Conservation (phyloP, 2,329 filamentous ascomycete genomes). For the Clarireedia hainanense region DNA sequence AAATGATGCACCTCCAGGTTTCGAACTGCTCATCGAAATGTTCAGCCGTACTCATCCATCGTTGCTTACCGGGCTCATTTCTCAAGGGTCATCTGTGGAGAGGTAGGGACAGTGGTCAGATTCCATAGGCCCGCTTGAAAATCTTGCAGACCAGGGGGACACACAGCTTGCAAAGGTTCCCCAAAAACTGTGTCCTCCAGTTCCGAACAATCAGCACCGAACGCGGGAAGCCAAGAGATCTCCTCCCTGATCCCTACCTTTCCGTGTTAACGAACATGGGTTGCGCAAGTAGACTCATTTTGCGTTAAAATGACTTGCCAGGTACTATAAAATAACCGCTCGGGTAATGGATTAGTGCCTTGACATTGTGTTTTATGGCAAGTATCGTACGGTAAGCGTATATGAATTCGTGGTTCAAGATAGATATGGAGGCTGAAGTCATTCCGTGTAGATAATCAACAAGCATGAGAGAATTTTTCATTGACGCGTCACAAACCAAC, state of each 20-base stretch:
- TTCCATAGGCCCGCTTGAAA: too few species aligned
- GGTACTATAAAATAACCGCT: constrained; percentile 2
- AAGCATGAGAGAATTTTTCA: too few species aligned
- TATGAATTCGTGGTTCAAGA: too few species aligned
- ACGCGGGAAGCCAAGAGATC: too few species aligned
- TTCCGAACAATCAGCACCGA: too few species aligned
- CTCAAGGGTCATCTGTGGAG: too few species aligned
- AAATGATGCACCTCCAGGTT: background rate
- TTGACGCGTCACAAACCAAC: too few species aligned
- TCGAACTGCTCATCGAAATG: background rate
- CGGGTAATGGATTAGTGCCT: background rate
- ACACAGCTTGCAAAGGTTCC: too few species aligned
- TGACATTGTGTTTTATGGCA: background rate
- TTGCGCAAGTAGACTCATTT: background rate
- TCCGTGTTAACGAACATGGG: background rate
- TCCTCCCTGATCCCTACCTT: too few species aligned
- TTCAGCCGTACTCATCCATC: background rate
- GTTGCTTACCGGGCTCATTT: background rate
- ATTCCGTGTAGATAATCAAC: background rate
- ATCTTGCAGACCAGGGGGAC: too few species aligned
- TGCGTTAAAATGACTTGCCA: background rate
- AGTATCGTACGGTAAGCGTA: background rate
- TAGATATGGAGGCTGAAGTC: background rate
- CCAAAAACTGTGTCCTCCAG: too few species aligned
- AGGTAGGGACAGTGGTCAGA: too few species aligned